A percentile compares a stretch with the other conserved stretches of the same genome.
Conservation (phyloP, 805 yeast genomes). For the Blastobotrys robertii region DNA sequence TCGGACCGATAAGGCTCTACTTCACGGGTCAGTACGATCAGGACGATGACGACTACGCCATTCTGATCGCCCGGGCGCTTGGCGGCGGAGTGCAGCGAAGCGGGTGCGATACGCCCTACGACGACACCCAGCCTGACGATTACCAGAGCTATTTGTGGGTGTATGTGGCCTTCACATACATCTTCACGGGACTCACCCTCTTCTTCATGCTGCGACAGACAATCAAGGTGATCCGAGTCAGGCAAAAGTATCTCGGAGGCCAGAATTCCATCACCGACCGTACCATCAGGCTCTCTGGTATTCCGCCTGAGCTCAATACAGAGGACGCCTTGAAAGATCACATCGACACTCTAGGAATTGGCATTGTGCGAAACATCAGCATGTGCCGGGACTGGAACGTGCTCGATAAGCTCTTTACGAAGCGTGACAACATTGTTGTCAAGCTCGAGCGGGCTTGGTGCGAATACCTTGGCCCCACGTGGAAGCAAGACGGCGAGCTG, state of each 20-base stretch:
- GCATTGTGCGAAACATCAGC: constrained; percentile 65
- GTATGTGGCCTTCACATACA: constrained; percentile 77
- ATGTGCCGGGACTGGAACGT: constrained; percentile 83
- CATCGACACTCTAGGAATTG: constrained; percentile 69
- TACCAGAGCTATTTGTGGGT: constrained; percentile 65
- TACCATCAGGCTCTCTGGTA: constrained; percentile 79
- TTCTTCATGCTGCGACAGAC: constrained; percentile 60
- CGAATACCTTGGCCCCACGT: constrained; percentile 42
- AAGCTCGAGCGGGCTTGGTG: constrained; percentile 68
- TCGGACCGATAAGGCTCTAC: constrained; percentile 77
- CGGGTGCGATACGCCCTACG: constrained; percentile 1
- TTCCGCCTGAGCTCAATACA: constrained; percentile 71
- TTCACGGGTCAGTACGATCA: constrained; percentile 72
- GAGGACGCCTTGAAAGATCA: constrained; percentile 62
- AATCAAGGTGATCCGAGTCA: constrained; percentile 56
- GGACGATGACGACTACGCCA: constrained; percentile 21
- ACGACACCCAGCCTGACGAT: constrained; percentile 28
- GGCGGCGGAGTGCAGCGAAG: neutral
- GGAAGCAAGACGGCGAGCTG: constrained; percentile 4
- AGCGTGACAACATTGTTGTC: constrained; percentile 43
- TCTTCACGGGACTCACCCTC: constrained; percentile 63
- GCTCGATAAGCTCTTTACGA: constrained; percentile 54
- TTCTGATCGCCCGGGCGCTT: neutral
- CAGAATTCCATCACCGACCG: constrained; percentile 88
- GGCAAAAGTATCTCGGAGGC: constrained; percentile 74